A percentile compares a stretch with the other conserved stretches of the same genome.
Evolutionary conservation across 805 yeast species (phyloP).

Genomic region (Yarrowia sp.): DNA sequence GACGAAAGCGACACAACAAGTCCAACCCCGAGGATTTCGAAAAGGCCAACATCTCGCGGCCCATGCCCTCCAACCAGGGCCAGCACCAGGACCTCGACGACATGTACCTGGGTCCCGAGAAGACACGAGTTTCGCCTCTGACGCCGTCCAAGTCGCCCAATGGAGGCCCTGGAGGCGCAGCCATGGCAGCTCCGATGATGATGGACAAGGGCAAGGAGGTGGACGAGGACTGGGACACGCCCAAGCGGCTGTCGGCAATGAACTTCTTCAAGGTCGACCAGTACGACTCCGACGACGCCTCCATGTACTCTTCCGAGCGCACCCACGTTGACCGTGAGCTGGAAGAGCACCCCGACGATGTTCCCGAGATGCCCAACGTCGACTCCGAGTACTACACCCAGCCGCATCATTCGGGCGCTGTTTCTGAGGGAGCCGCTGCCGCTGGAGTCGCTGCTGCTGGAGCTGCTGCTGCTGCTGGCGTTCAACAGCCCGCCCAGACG

Average conservation of each 20-base stretch:
- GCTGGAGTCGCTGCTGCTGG: conserved; percentile 30
- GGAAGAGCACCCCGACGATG: background rate
- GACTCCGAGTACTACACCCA: conserved; percentile 27
- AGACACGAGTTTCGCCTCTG: conserved; percentile 43
- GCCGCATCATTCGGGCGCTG: conserved; percentile 19
- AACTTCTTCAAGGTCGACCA: conserved; percentile 51
- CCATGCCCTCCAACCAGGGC: conserved; percentile 44
- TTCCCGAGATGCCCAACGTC: conserved; percentile 28
- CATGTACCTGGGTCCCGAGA: conserved; percentile 38
- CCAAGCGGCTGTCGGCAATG: conserved; percentile 50
- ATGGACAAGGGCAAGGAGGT: conserved; percentile 44
- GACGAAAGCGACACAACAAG: conserved; percentile 52
- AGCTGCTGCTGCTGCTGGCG: conserved; percentile 41
- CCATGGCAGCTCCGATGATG: conserved; percentile 42
- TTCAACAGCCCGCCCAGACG: conserved; percentile 8
- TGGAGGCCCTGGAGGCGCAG: conserved; percentile 37
- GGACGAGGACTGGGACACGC: conserved; percentile 48
- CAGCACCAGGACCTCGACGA: conserved; percentile 41
- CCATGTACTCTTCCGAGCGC: conserved; percentile 32
- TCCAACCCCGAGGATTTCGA: conserved; percentile 48
- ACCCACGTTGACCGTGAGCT: conserved; percentile 35
- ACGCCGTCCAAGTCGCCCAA: conserved; percentile 41
- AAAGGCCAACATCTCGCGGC: conserved; percentile 50
- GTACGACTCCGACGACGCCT: conserved; percentile 33
- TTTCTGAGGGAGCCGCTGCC: conserved; percentile 30